Evolutionary conservation across 2,329 filamentous ascomycete genomes (phyloP), one percentile per base, ranked within the genome.

Genomic region (Pyrenochaeta sp.): DNA sequence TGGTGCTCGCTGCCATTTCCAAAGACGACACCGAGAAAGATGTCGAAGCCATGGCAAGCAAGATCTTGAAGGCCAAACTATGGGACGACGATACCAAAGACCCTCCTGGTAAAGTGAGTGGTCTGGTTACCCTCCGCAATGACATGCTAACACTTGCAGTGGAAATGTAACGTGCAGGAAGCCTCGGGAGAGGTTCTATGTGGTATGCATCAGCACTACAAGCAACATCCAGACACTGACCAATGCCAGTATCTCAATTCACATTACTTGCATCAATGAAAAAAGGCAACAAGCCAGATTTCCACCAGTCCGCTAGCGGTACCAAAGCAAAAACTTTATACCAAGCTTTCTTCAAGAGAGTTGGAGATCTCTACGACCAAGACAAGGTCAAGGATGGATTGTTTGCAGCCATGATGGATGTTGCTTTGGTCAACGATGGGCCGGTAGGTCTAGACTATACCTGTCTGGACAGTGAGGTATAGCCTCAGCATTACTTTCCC

Each of bases 401-500:
- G 20, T 99, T 99, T 71, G 93, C 96, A 67, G 94, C 94, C 35
- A 96, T 96, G 92, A 99, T 99, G 94, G 88, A 97, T 65, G 93
- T 99, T 45, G 88, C 89, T 35, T 74, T 96, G 20, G 85, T 96
- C 35, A 97, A 97, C 58, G 93, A 97, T 63, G 83, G 84, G 63
- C 84, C 84, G 75, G 83, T 86, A 81, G 77, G 82, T 82, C 69
- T 81, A 59, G 76, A 82, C 68, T 82, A 78, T 71, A 72, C 72
- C 71, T 82, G 77, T 73, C 71, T 78, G 60, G 78, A 83, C 66
- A 77, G 76, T 71, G 79, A 75, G 78, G 80, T 82, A 81, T 65
- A 73, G 60, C 61, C 66, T 60, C 62, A 56, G 44, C 46, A 54
- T 49, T 34, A 26, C 18, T 32, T 34, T 30, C 32, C 24, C 18